phyloP scores from a whole-genome alignment of 306 rosid genomes.

The Quercus bicolor region DNA sequence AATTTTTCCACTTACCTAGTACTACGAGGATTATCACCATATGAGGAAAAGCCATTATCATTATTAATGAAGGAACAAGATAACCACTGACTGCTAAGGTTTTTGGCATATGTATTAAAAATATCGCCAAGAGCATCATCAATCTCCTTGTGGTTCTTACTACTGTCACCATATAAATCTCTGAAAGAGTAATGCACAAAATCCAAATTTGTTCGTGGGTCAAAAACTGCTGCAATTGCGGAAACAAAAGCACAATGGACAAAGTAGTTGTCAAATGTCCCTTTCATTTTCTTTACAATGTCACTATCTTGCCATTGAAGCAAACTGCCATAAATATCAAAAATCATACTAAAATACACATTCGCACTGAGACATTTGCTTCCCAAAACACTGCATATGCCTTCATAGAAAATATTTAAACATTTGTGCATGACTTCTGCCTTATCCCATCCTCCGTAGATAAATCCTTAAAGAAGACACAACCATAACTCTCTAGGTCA shows the following conservation, averaged over 20 bases:
- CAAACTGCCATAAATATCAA: accelerated
- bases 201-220: background rate
- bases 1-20: accelerated
- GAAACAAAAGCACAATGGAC: accelerated
- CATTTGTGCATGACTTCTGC: too few relatives aligned
- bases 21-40: background rate
- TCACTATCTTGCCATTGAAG: accelerated
- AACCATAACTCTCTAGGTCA: accelerated
- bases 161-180: too few relatives aligned
- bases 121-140: too few relatives aligned
- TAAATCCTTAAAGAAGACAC: accelerated
- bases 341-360: too few relatives aligned
- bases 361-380: too few relatives aligned
- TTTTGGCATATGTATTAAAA: accelerated
- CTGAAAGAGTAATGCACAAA: background rate
- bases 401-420: too few relatives aligned
- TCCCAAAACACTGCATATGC: too few relatives aligned
- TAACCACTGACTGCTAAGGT: accelerated
- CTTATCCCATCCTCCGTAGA: too few relatives aligned
- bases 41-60: accelerated
- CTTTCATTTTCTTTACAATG: background rate
- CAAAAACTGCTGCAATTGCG: background rate
- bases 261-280: accelerated
- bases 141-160: too few relatives aligned
- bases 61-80: background rate